Conservation (phyloP, 2,329 filamentous ascomycete genomes). For the Pseudodiploospora longispora region DNA sequence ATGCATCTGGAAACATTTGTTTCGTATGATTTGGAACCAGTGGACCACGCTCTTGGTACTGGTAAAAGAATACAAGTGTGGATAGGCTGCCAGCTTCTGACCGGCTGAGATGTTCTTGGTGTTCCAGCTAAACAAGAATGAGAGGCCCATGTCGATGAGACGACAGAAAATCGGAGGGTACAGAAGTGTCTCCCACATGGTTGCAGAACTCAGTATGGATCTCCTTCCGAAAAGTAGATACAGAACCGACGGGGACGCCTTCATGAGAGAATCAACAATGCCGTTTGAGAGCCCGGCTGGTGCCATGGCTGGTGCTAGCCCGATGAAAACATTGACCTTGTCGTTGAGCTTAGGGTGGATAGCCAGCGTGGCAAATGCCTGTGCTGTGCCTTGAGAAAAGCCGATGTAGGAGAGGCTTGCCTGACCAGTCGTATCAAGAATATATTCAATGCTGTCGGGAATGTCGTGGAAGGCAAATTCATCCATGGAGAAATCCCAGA, state of each 20-base stretch:
- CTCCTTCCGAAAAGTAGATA: conserved; percentile 89
- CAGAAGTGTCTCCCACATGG: conserved; percentile 94
- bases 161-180: conserved; percentile 91
- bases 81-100: conserved; percentile 92
- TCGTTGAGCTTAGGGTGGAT: conserved; percentile 89
- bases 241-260: conserved; percentile 84
- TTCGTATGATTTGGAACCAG: conserved; percentile 99
- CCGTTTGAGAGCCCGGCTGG: conserved; percentile 84
- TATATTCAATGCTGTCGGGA: conserved; percentile 86
- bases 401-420: conserved; percentile 88
- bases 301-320: conserved; percentile 91
- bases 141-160: conserved; percentile 72
- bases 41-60: conserved; percentile 96
- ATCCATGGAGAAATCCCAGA: conserved; percentile 98
- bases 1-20: conserved; percentile 95
- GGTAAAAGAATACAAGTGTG: conserved; percentile 93
- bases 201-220: conserved; percentile 84
- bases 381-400: conserved; percentile 93
- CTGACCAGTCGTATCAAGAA: conserved; percentile 75
- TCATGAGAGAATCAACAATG: conserved; percentile 86
- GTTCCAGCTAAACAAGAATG: conserved; percentile 85
- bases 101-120: conserved; percentile 73
- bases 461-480: conserved; percentile 98
- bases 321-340: conserved; percentile 93
- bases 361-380: conserved; percentile 87